Percentiles rank a stretch among this genome's conserved stretches.
These are phyloP conservation scores for Stephania japonica DNA, from an alignment of 164 flowering plant species.

Conservation along the genomic window DNA sequence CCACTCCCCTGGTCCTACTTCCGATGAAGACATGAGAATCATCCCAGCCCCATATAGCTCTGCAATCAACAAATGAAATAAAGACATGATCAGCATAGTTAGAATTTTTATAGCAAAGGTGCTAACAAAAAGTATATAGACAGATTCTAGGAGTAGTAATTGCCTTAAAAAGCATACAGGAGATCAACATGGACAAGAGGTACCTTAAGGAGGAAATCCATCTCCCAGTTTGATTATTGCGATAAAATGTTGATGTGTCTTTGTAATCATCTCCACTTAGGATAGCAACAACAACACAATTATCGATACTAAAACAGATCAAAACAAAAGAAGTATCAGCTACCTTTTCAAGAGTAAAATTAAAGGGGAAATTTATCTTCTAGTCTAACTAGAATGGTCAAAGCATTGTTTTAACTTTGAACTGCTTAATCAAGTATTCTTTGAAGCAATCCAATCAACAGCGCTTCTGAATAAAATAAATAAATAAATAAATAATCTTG, in stretches of 20 bases:
- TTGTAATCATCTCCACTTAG: conserved; percentile 49
- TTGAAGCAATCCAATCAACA: too few species aligned
- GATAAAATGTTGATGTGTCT: conserved; percentile 41
- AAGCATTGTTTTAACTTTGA: too few species aligned
- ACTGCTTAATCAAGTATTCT: too few species aligned
- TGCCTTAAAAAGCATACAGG: not conserved
- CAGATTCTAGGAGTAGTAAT: too few species aligned
- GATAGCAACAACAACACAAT: conserved; percentile 42
- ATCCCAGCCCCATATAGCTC: conserved; percentile 98
- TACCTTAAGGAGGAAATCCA: conserved; percentile 86
- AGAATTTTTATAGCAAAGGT: too few species aligned
- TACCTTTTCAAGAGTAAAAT: not conserved
- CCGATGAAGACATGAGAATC: conserved; percentile 73
- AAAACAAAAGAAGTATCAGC: conserved; percentile 9
- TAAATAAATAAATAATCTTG: too few species aligned
- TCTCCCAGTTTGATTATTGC: conserved; percentile 59
- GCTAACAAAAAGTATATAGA: too few species aligned
- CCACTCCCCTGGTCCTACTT: conserved; percentile 67
- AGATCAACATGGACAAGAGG: not conserved
- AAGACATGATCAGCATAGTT: too few species aligned
- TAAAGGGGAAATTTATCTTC: conserved; percentile 53
- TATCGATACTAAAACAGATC: conserved; percentile 40
- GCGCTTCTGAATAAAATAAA: too few species aligned
- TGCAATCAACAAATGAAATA: conserved; percentile 23
- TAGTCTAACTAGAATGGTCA: conserved; percentile 40